Evolutionary conservation across 306 rosid species (phyloP).

Genomic region (Chamaecrista fasciculata): DNA sequence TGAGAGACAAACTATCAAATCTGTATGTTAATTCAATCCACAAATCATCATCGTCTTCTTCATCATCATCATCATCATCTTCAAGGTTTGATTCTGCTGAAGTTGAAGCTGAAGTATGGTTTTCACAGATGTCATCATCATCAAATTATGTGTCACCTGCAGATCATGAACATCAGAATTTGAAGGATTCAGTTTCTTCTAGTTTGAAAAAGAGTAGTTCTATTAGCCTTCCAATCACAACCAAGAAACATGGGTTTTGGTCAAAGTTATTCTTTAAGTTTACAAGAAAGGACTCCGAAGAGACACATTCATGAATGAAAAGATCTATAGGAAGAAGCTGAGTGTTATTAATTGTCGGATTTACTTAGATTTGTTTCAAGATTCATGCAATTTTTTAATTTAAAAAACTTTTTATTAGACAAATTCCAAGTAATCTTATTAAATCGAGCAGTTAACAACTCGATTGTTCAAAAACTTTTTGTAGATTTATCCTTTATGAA

Average conservation of each 20-base stretch:
- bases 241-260: conserved; percentile 66
- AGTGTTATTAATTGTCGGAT: too few relatives aligned
- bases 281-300: conserved; percentile 34
- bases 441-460: too few relatives aligned
- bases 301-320: neutral
- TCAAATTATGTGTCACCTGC: conserved; percentile 22
- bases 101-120: neutral
- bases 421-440: too few relatives aligned
- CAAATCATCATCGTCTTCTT: conserved; percentile 4
- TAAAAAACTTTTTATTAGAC: too few relatives aligned
- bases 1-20: conserved; percentile 52
- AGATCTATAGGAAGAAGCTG: too few relatives aligned
- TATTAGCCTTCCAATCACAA: conserved; percentile 37
- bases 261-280: conserved; percentile 53
- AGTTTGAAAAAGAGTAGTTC: conserved; percentile 68
- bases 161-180: conserved; percentile 22
- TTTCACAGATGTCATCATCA: conserved; percentile 18
- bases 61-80: neutral
- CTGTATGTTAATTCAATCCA: conserved; percentile 9
- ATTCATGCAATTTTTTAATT: too few relatives aligned
- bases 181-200: conserved; percentile 38
- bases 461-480: too few relatives aligned
- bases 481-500: too few relatives aligned
- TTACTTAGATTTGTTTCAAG: too few relatives aligned
- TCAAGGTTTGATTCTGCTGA: conserved; percentile 12